Evolutionary conservation across 345 rosid species (phyloP).

Genomic region (Corchorus capsularis): DNA sequence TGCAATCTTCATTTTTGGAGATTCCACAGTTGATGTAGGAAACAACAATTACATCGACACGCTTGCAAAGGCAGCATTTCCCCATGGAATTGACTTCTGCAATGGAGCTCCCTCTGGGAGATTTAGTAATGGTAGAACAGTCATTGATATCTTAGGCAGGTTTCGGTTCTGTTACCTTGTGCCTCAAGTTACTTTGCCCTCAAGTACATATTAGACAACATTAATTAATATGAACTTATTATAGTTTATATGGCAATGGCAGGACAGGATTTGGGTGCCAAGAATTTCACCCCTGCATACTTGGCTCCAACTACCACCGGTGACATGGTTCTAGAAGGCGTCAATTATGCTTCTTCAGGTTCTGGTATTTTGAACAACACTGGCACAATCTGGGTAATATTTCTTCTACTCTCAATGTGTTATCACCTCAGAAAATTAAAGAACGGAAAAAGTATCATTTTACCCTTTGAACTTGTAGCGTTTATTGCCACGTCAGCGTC

Average conservation of each 20-base stretch:
- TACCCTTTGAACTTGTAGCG: too few relatives aligned
- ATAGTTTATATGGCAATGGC: not conserved
- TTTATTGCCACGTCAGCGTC: too few relatives aligned
- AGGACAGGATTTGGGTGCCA: constrained; percentile 3
- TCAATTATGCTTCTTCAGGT: constrained; percentile 18
- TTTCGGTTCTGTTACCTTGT: not conserved
- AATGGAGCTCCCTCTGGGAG: not conserved
- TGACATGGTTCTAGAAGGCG: constrained; percentile 6
- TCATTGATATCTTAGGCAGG: constrained; percentile 27
- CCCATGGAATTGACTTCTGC: constrained; percentile 26
- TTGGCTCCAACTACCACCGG: constrained; percentile 17
- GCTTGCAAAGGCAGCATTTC: constrained; percentile 11
- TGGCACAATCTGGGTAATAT: not conserved
- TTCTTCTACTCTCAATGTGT: too few relatives aligned
- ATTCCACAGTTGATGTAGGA: constrained; percentile 53
- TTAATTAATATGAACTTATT: too few relatives aligned
- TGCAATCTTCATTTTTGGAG: constrained; percentile 57
- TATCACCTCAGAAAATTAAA: too few relatives aligned
- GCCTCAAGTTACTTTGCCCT: not conserved
- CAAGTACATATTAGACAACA: too few relatives aligned
- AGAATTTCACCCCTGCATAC: constrained; percentile 24
- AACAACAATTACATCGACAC: constrained; percentile 58
- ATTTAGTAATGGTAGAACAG: constrained; percentile 22
- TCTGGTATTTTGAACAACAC: constrained; percentile 9
- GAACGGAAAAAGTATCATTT: too few relatives aligned